Percentiles rank a stretch among this genome's conserved stretches.
phyloP scores from a whole-genome alignment of 192 early-diverging fungal genomes.

The Obelidium mucronatum region DNA sequence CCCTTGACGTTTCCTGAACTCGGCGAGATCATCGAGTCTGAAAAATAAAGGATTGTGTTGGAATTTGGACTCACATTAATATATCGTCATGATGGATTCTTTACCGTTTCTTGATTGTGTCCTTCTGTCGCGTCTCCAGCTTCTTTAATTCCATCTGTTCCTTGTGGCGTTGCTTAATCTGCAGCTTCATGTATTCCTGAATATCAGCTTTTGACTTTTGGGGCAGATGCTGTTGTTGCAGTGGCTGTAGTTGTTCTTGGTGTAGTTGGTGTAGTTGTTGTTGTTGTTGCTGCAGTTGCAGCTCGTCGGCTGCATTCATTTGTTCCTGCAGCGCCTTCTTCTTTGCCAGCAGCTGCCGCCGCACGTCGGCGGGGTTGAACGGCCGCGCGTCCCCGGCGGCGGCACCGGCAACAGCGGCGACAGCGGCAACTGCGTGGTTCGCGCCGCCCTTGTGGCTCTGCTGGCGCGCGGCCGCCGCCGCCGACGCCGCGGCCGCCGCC shows the following conservation, averaged over 20 bases:
- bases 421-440: neutral
- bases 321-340: neutral
- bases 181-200: constrained; percentile 17
- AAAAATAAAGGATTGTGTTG: no score
- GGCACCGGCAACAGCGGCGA: neutral
- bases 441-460: neutral
- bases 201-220: neutral
- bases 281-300: neutral
- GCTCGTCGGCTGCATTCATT: neutral
- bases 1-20: neutral
- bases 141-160: constrained; percentile 2
- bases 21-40: neutral
- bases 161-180: constrained; percentile 15
- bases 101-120: neutral
- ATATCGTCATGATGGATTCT: neutral
- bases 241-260: neutral
- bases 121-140: neutral
- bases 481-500: neutral
- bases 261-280: neutral
- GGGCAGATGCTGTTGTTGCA: neutral
- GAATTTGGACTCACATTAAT: neutral
- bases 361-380: neutral
- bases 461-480: neutral
- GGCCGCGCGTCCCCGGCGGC: neutral
- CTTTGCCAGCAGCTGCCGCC: neutral